Percentiles rank a stretch among this genome's conserved stretches.
Conservation (phyloP, 1,139 yeast genomes). For the Tardiomyces digboiensis region DNA sequence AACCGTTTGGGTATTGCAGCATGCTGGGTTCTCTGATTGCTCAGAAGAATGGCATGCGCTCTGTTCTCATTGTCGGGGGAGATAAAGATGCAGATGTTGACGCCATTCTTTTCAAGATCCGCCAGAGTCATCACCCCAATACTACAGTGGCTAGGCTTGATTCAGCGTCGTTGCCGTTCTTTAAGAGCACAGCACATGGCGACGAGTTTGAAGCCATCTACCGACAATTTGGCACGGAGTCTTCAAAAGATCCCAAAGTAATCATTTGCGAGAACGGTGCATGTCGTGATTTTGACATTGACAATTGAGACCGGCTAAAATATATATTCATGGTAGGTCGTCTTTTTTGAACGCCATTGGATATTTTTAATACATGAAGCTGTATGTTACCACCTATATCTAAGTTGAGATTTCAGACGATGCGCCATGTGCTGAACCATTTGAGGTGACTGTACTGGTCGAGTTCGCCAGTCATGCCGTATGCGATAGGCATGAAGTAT, state of each 20-base stretch:
- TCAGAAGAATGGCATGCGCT: background rate
- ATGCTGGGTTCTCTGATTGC: conserved; percentile 1
- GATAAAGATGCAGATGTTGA: background rate
- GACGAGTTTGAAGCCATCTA: background rate
- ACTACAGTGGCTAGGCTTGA: background rate
- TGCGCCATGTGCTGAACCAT: conserved; percentile 70
- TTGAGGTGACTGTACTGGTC: conserved; percentile 60
- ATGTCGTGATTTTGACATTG: background rate
- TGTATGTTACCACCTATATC: background rate
- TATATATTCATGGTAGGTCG: background rate
- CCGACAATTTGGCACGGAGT: background rate
- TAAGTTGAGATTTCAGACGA: conserved; percentile 14
- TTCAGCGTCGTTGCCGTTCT: background rate
- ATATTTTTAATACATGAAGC: background rate
- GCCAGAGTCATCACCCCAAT: background rate
- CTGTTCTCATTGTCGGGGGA: background rate
- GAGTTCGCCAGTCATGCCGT: conserved; percentile 86
- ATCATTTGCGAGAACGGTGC: background rate
- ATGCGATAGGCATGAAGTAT: conserved; percentile 67
- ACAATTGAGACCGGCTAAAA: no score
- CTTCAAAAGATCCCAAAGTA: background rate
- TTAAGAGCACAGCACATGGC: background rate
- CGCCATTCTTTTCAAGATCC: background rate
- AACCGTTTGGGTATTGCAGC: conserved; percentile 22
- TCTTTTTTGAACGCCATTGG: background rate